These are phyloP conservation scores for Aspergillus ostianus DNA, from an alignment of 495 filamentous ascomycete species.

Conservation along the genomic window DNA sequence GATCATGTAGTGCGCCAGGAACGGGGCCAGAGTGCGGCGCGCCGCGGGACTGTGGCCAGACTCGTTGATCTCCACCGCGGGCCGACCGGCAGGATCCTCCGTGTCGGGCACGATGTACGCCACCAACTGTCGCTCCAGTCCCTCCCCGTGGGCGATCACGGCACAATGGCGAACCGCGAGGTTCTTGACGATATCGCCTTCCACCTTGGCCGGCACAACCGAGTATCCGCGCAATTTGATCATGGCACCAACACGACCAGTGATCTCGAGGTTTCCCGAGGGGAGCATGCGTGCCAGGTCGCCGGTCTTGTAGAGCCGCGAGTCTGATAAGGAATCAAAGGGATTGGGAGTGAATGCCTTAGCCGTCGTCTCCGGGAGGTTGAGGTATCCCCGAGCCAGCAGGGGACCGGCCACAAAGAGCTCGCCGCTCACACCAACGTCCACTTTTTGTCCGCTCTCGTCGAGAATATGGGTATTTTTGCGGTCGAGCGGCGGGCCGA, in stretches of 20 bases:
- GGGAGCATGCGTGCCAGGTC: conserved; percentile 71
- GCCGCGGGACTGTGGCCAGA: conserved; percentile 58
- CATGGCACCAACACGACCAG: conserved; percentile 76
- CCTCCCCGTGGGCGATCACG: conserved; percentile 62
- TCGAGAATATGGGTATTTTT: conserved; percentile 61
- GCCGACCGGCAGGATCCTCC: conserved; percentile 50
- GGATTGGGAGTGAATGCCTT: conserved; percentile 63
- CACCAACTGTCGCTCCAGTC: conserved; percentile 61
- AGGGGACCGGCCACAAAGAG: conserved; percentile 78
- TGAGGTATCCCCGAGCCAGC: conserved; percentile 79
- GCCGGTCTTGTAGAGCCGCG: conserved; percentile 76
- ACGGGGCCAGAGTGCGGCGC: conserved; percentile 51
- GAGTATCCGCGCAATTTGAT: conserved; percentile 80
- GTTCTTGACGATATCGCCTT: conserved; percentile 57
- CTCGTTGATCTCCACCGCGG: conserved; percentile 54
- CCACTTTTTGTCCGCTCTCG: conserved; percentile 53
- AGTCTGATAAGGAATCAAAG: conserved; percentile 50
- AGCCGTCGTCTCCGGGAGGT: conserved; percentile 72
- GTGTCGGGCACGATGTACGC: conserved; percentile 64
- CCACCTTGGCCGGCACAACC: conserved; percentile 78
- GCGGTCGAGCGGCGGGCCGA: conserved; percentile 58
- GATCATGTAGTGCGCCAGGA: conserved; percentile 72
- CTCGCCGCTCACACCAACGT: conserved; percentile 70
- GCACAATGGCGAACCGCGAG: conserved; percentile 60
- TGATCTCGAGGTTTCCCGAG: conserved; percentile 72